phyloP scores from a whole-genome alignment of 306 rosid genomes.

The Trifolium repens region DNA sequence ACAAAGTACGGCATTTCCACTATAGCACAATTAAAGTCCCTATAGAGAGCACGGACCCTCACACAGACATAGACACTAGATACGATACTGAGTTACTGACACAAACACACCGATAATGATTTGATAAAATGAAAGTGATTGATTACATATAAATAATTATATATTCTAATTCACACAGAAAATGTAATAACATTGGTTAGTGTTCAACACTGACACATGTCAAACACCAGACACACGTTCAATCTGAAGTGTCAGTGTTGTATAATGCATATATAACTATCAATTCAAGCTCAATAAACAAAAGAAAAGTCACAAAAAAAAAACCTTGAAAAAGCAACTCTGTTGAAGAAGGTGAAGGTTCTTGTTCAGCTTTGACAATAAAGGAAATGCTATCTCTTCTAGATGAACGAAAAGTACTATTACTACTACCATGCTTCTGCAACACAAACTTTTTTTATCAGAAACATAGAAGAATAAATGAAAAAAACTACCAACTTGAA shows the following conservation, averaged over 20 bases:
- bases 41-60: neutral
- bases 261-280: neutral
- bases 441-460: slow-evolving; percentile 33
- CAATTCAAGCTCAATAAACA: neutral
- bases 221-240: neutral
- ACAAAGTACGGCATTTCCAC: neutral
- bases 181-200: neutral
- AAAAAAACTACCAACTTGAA: slow-evolving; percentile 11
- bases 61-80: neutral
- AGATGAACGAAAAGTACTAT: slow-evolving; percentile 50
- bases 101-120: neutral
- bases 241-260: neutral
- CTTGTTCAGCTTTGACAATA: slow-evolving; percentile 62
- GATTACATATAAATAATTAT: neutral
- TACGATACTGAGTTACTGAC: neutral
- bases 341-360: slow-evolving; percentile 46
- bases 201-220: neutral
- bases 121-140: neutral
- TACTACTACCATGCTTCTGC: slow-evolving; percentile 54
- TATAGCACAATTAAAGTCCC: slow-evolving; percentile 3
- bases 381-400: slow-evolving; percentile 64
- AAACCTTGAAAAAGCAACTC: slow-evolving; percentile 67
- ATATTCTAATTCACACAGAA: neutral
- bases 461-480: slow-evolving; percentile 15
- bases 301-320: neutral